Evolutionary conservation across 169 alveolate genomes (phyloP), one percentile per base, ranked within the genome.

Genomic region (Amoebophrya sp.): DNA sequence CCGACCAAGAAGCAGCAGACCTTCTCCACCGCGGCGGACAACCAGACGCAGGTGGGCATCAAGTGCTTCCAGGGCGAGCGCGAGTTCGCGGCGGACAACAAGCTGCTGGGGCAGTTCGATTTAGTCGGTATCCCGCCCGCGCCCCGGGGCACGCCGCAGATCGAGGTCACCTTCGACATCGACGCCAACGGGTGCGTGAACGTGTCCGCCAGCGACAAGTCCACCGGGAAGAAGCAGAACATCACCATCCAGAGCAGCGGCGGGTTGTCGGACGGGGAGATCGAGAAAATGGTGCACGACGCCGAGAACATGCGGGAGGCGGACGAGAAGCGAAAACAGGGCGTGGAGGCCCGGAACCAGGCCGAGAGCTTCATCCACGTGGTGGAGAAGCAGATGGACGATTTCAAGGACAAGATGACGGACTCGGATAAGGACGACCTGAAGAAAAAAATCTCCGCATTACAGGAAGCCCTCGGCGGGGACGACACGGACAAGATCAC

Each of bases 111-210:
- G 77, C 96, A 97, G 95, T 98, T 98, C 98, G 98, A 96, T 94
- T 94, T 98, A 90, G 99, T 97, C 77, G 99, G 99, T 33, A 98
- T 98, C 91, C 99, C 99, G 32, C 99, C 99, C 12, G 99, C 99
- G 32, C 99, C 99, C 33, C 97, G 99, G 89, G 99, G 99, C 77
- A 99, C 98, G 25, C 99, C 99, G 41, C 99, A 98, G 95, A 98
- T 98, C 93, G 99, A 98, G 95, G 99, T 98, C 90, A 97, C 99
- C 23, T 98, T 98, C 94, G 99, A 98, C 94, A 96, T 98, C 40
- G 99, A 99, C 95, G 99, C 99, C 47, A 97, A 97, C 94, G 99
- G 99, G 89, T 97, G 98, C 94, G 97, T 99, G 96, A 98, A 98
- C 94, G 98, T 99, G 83, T 95, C 97, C 89, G 99, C 99, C 3